Conservation (phyloP, 1,139 yeast species). For the Kluyveromyces marxianus region DNA sequence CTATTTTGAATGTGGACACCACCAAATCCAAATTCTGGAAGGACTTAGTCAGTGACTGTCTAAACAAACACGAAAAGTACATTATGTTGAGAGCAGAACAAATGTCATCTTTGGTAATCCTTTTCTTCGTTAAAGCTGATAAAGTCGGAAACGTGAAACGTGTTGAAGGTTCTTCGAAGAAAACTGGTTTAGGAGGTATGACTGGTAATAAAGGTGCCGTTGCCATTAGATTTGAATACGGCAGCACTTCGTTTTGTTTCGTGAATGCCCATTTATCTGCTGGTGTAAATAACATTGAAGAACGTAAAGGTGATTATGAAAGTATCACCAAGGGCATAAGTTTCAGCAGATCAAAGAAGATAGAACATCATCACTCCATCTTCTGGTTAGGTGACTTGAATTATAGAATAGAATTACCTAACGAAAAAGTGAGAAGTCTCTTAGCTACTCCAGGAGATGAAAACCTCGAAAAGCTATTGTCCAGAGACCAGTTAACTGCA, state of each 20-base stretch:
- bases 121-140: conserved; percentile 57
- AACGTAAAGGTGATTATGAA: conserved; percentile 75
- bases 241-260: conserved; percentile 67
- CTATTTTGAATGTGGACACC: conserved; percentile 63
- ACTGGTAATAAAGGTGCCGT: conserved; percentile 96
- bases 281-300: conserved; percentile 68
- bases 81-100: conserved; percentile 73
- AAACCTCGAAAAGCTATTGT: conserved; percentile 45
- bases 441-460: conserved; percentile 40
- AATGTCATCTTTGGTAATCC: conserved; percentile 74
- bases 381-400: conserved; percentile 93
- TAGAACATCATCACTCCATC: conserved; percentile 74
- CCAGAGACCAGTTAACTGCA: conserved; percentile 65
- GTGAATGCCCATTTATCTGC: conserved; percentile 91
- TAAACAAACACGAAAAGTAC: conserved; percentile 46
- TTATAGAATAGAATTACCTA: conserved; percentile 65
- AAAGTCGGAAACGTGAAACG: conserved; percentile 47
- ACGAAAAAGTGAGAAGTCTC: conserved; percentile 53
- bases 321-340: conserved; percentile 44
- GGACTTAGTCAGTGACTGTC: conserved; percentile 44
- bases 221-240: conserved; percentile 72
- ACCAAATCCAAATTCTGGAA: conserved; percentile 63
- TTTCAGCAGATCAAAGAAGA: conserved; percentile 43
- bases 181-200: conserved; percentile 91
- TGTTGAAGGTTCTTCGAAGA: conserved; percentile 72